Conservation (phyloP, 345 rosid species). For the Gossypium sturtianum region DNA sequence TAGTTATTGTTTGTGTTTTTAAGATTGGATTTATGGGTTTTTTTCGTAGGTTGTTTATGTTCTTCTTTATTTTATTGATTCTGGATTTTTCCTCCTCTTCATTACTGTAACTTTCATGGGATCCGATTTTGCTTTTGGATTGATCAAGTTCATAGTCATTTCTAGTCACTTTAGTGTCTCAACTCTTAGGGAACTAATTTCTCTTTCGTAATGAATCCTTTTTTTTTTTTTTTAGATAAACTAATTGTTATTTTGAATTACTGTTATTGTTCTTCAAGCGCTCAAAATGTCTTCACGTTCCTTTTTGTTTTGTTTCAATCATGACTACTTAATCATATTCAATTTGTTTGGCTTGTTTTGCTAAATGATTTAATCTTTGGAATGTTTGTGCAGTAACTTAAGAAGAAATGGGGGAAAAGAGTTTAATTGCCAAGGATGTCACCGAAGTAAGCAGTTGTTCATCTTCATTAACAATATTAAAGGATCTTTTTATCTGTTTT, state of each 20-base stretch:
- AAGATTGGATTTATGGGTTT: neutral
- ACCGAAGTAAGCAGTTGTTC: slow-evolving; percentile 39
- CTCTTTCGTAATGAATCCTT: neutral
- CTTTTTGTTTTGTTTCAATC: neutral
- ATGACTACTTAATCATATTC: neutral
- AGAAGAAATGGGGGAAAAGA: slow-evolving; percentile 31
- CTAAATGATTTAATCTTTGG: neutral
- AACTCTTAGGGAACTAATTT: neutral
- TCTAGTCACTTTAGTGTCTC: neutral
- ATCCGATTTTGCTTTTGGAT: neutral
- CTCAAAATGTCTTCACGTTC: too few species aligned
- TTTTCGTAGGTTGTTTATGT: neutral
- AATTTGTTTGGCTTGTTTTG: neutral
- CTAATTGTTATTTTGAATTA: too few species aligned
- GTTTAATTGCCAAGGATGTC: slow-evolving; percentile 52
- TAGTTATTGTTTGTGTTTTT: neutral
- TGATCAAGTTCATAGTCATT: neutral
- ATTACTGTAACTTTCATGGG: neutral
- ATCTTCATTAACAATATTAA: neutral
- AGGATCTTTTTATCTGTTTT: neutral
- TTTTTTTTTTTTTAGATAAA: too few species aligned
- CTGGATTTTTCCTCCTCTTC: neutral
- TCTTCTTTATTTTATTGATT: neutral
- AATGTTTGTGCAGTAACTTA: slow-evolving; percentile 19
- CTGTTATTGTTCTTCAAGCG: too few species aligned